Evolutionary conservation across 2,329 filamentous ascomycete species (phyloP).

Genomic region (Phialophora tarda): DNA sequence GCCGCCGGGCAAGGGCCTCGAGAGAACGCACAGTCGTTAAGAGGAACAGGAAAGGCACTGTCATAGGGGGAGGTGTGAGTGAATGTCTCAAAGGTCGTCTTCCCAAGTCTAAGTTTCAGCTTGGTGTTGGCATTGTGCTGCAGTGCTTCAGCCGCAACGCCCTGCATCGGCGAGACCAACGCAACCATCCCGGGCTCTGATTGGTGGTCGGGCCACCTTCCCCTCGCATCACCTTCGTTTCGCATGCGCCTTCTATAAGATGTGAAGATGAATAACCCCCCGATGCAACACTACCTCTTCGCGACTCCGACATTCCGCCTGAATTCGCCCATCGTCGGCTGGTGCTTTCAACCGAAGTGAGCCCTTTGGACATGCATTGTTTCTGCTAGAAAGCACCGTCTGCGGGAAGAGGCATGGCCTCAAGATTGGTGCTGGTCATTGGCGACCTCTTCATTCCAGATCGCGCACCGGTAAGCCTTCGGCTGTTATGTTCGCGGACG

Average conservation of each 20-base stretch:
- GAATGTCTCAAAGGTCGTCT: background rate
- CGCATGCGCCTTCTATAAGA: slow-evolving; percentile 13
- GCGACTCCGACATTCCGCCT: slow-evolving; percentile 12
- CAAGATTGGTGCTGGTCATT: slow-evolving; percentile 87
- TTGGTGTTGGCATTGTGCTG: background rate
- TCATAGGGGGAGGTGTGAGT: background rate
- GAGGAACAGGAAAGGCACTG: background rate
- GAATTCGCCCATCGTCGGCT: background rate
- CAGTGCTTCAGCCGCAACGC: slow-evolving; percentile 11
- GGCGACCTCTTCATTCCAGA: slow-evolving; percentile 95
- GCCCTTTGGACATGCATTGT: slow-evolving; percentile 21
- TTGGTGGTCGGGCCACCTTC: slow-evolving; percentile 4
- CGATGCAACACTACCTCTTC: slow-evolving; percentile 5
- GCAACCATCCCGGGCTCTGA: background rate
- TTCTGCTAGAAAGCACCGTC: slow-evolving; percentile 19
- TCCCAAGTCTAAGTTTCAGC: background rate
- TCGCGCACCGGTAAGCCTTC: slow-evolving; percentile 70
- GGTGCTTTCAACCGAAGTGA: slow-evolving; percentile 12
- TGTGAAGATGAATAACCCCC: background rate
- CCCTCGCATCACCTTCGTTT: background rate
- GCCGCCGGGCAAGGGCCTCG: background rate
- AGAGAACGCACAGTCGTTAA: background rate
- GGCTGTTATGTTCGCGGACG: slow-evolving; percentile 27
- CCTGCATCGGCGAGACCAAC: background rate
- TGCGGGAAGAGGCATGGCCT: slow-evolving; percentile 63